These are phyloP conservation scores for Tulasnella sp. DNA, from an alignment of 768 basidiomycete species.

Conservation along the genomic window DNA sequence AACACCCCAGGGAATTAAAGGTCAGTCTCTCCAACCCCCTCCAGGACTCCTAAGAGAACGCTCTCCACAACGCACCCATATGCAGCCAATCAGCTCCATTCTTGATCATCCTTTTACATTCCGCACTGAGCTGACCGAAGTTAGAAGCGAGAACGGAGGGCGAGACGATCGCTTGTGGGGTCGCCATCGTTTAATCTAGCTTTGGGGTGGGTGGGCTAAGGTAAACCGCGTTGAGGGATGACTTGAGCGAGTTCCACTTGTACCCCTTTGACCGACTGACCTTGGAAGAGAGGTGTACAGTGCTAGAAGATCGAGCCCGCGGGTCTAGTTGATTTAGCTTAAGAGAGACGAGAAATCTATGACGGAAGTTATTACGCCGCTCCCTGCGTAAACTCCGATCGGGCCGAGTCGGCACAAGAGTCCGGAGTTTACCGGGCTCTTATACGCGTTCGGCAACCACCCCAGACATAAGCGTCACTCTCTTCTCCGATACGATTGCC, in stretches of 20 bases:
- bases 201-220: neutral
- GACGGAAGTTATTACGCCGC: too few species aligned
- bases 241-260: neutral
- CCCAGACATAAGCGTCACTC: neutral
- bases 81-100: slow-evolving; percentile 97
- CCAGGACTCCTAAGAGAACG: too few species aligned
- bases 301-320: neutral
- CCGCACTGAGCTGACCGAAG: slow-evolving; percentile 91
- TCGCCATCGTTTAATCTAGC: neutral
- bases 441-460: neutral
- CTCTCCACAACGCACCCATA: slow-evolving; percentile 66
- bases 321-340: neutral
- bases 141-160: slow-evolving; percentile 97
- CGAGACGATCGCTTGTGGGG: slow-evolving; percentile 70
- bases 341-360: too few species aligned
- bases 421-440: neutral
- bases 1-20: neutral
- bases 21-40: neutral
- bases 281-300: neutral
- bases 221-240: neutral
- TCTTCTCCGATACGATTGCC: neutral
- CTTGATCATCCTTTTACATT: slow-evolving; percentile 96
- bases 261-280: neutral
- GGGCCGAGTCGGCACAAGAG: neutral
- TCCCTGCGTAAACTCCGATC: neutral